phyloP scores from a whole-genome alignment of 106 monocot genomes.

The Posidonia australis region DNA sequence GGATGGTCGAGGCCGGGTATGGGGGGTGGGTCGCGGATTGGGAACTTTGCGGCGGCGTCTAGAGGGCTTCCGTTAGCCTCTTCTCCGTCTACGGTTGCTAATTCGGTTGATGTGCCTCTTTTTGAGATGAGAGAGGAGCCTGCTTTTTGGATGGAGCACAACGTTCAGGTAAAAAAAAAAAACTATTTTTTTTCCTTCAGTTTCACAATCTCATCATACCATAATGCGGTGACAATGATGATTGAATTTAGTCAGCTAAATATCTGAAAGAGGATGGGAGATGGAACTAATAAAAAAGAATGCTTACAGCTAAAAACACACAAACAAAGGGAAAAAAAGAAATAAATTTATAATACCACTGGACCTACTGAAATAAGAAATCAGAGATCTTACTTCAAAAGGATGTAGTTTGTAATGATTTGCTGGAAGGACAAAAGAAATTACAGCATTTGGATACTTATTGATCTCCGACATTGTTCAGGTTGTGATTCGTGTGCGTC shows the following conservation, averaged over 20 bases:
- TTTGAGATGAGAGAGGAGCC: constrained; percentile 86
- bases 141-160: constrained; percentile 94
- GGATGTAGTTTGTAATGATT: not conserved
- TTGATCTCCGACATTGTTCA: constrained; percentile 10
- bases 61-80: constrained; percentile 29
- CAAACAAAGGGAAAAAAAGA: too few species aligned
- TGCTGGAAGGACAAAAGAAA: not conserved
- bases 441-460: not conserved
- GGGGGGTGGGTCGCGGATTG: constrained; percentile 10
- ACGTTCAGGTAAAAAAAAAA: constrained; percentile 63
- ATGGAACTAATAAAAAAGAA: not conserved
- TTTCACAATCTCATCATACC: not conserved
- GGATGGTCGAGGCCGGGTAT: constrained; percentile 33
- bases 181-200: not conserved
- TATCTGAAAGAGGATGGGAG: not conserved
- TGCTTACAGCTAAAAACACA: not conserved
- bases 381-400: not conserved
- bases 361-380: not conserved
- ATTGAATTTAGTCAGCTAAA: not conserved
- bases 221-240: too few species aligned
- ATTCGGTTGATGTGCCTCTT: constrained; percentile 52
- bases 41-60: constrained; percentile 24
- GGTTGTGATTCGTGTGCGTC: constrained; percentile 91
- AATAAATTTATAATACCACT: not conserved
- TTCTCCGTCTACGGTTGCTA: constrained; percentile 11